Percentiles rank a stretch among this genome's conserved stretches.
phyloP scores from a whole-genome alignment of 768 basidiomycete genomes.

The Xanthoconium stramineum region DNA sequence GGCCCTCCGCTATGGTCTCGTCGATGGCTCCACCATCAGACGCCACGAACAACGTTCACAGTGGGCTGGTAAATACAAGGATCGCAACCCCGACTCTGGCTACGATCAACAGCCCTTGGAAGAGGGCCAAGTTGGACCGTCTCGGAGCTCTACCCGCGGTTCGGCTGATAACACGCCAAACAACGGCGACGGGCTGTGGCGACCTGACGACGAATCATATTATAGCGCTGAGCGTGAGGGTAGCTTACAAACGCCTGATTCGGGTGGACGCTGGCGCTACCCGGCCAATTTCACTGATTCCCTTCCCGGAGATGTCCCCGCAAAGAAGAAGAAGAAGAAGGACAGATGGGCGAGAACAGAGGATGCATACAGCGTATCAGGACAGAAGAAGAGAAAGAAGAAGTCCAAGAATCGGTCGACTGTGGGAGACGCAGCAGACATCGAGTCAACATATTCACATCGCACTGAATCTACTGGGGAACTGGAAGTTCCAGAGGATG shows the following conservation, averaged over 20 bases:
- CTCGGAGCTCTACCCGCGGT: conserved; percentile 9
- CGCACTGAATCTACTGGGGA: conserved; percentile 40
- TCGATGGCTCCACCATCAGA: conserved; percentile 73
- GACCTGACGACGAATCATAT: conserved; percentile 69
- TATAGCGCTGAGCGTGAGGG: conserved; percentile 47
- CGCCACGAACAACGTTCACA: conserved; percentile 79
- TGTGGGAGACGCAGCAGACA: conserved; percentile 31
- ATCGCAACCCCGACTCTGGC: conserved; percentile 67
- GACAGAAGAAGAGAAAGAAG: conserved; percentile 62
- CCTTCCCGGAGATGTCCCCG: conserved; percentile 34
- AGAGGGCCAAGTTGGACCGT: conserved; percentile 65
- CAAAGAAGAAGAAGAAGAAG: conserved; percentile 73
- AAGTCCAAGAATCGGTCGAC: conserved; percentile 52
- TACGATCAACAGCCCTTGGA: conserved; percentile 70
- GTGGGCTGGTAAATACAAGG: conserved; percentile 86
- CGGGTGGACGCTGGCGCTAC: conserved; percentile 70
- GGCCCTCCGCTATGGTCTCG: conserved; percentile 86
- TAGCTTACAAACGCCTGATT: conserved; percentile 34
- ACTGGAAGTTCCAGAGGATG: conserved; percentile 59
- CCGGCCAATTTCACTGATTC: conserved; percentile 79
- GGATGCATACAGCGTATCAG: conserved; percentile 61
- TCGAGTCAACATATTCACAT: conserved; percentile 32
- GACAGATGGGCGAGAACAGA: conserved; percentile 86
- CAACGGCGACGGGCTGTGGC: conserved; percentile 61
- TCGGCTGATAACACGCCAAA: conserved; percentile 13